Base-by-base conservation (phyloP, 2,329 filamentous ascomycete genomes). In the Penicillium sp. region DNA sequence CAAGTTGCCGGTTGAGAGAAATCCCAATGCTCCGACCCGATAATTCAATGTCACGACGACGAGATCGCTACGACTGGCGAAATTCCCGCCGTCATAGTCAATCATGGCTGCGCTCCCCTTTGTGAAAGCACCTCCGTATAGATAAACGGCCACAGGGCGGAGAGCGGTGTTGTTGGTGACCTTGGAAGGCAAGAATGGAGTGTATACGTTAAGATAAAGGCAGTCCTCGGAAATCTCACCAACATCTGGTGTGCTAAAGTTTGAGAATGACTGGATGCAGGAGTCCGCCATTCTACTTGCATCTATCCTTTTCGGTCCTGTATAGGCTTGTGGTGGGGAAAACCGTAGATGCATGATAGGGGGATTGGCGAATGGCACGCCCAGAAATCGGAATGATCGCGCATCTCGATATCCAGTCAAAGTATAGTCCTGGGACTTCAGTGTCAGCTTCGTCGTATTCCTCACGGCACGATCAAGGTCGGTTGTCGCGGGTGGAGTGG, bases 291-390 rank as follows among this genome's bases (percentile, higher is more conserved):
- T 34, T 5, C 51, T 61, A 1, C 65, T 65, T 1, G 70, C 72
- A 51, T 75, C 66, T 43, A 73, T 65, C 4, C 46, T 59, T 30
- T 61, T 65, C 11, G 54, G 53, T 5, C 63, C 64, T 3, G 62
- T 61, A 39, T 67, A 67, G 6, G 62, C 55, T 30, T 63, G 66
- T 1, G 75, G 69, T 3, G 69, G 72, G 1, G 71, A 69, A 47
- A 81, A 79, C 2, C 78, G 73, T 29, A 71, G 64, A 11, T 78
- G 32, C 68, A 0, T 74, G 1, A 69, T 72, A 2, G 79, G 78
- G 3, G 78, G 74, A 3, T 76, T 61, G 1, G 76, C 78, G 47
- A 79, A 81, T 0, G 79, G 78, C 2, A 81, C 70, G 0, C 78
- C 77, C 0, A 76, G 64, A 60, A 80, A 81, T 2, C 62, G 63